Base-by-base conservation (phyloP, 345 rosid species). In the Orychophragmus violaceus region DNA sequence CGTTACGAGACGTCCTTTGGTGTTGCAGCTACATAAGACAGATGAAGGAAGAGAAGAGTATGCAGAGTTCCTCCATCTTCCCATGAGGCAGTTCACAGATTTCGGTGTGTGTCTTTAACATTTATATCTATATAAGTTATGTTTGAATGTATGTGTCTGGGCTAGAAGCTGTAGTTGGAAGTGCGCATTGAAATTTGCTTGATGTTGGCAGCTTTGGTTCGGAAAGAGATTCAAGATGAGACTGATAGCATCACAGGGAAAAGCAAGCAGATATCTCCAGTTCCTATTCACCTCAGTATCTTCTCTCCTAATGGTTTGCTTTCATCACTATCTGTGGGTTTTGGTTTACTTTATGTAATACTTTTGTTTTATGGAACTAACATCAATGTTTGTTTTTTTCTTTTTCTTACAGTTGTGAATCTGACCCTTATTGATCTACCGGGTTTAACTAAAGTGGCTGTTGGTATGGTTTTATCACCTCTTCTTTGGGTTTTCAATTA, bases 261-360 rank as follows among this genome's bases (percentile, higher is more conserved):
- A 67, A 62, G 79, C 2, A 91, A 89, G 76, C 98, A 91, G 77
- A 91, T 91, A 37, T 91, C 96, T 64, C 92, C 89, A 30, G 78
- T 91, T 70, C 98, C 98, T 24, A 91, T 91, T 57, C 98, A 91
- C 68, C 96, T 91, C 53, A 87, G 95, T 64, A 91, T 91, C 73
- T 89, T 82, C 74, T 91, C 98, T 67, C 95, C 96, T 11, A 59
- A 85, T 36, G 98, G 98, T 89, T 32, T 0, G 74, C 17, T 37
- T 6, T 45, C 14, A 1, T 17, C 18, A 14, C 12, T 64, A 4
- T 45, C 13, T 36, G 6, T 74, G 25, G 17, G 2, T 33, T 54
- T n/a, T n/a, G n/a, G n/a, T n/a, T n/a, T n/a, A n/a, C n/a, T n/a
- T n/a, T n/a, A n/a, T n/a, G n/a, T n/a, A n/a, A n/a, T n/a, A n/a